These are phyloP conservation scores for Eucalyptus dawsonii DNA, from an alignment of 345 rosid genomes.

Conservation along the genomic window DNA sequence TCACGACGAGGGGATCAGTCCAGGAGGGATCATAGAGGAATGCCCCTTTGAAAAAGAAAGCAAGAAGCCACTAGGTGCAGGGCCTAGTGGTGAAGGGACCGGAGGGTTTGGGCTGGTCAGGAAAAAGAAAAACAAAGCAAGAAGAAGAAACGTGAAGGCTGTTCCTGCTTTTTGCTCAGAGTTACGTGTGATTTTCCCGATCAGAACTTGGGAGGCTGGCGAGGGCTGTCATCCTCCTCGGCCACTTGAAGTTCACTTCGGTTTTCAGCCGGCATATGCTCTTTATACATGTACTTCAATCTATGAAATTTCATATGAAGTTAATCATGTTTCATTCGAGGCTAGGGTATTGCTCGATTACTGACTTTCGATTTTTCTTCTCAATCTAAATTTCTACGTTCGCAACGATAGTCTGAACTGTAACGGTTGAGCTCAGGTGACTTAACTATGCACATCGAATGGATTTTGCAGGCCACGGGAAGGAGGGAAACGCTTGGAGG, in stretches of 20 bases:
- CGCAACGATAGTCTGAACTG: background rate
- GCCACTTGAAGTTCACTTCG: background rate
- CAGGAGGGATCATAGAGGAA: background rate
- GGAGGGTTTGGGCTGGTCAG: background rate
- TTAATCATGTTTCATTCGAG: background rate
- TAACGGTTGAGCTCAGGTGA: background rate
- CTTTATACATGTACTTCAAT: background rate
- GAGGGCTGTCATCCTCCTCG: background rate
- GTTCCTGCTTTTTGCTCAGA: background rate
- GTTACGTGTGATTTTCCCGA: background rate
- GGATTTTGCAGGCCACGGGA: background rate
- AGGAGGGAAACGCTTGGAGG: background rate
- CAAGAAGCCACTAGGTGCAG: background rate
- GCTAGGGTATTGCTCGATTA: background rate
- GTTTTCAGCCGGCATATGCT: background rate
- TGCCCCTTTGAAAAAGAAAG: background rate
- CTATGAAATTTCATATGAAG: background rate
- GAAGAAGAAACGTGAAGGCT: background rate
- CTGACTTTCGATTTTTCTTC: background rate
- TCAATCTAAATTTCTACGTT: background rate
- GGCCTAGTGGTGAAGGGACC: background rate
- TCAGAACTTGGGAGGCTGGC: background rate
- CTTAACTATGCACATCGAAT: background rate
- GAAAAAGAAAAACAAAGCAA: background rate
- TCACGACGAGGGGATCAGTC: background rate